Conservation (phyloP, 805 yeast genomes). For the Deakozyma indianensis region DNA sequence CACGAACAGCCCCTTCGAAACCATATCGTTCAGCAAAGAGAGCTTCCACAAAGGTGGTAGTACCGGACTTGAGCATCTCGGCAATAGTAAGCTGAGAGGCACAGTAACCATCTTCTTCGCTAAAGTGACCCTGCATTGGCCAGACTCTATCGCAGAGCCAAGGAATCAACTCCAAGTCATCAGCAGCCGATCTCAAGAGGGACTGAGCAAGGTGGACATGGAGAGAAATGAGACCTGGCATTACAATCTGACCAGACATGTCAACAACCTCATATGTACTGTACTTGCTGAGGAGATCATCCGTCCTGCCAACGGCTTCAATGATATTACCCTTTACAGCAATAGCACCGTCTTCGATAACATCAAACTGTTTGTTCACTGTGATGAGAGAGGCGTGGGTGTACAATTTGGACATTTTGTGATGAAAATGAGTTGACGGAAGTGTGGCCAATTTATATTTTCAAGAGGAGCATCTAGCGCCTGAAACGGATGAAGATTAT, state of each 20-base stretch:
- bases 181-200: slow-evolving; percentile 8
- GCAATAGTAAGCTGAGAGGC: slow-evolving; percentile 9
- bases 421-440: too few species aligned
- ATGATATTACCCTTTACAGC: slow-evolving; percentile 4
- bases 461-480: too few species aligned
- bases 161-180: slow-evolving; percentile 6
- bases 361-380: slow-evolving; percentile 4
- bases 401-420: slow-evolving; percentile 27
- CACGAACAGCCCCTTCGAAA: slow-evolving; percentile 6
- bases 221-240: slow-evolving; percentile 9
- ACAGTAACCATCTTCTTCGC: slow-evolving; percentile 8
- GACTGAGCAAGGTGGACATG: slow-evolving; percentile 10
- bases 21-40: slow-evolving; percentile 9
- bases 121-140: slow-evolving; percentile 10
- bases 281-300: slow-evolving; percentile 3
- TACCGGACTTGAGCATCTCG: slow-evolving; percentile 11
- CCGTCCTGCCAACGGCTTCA: slow-evolving; percentile 6
- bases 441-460: too few species aligned
- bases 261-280: slow-evolving; percentile 3
- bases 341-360: slow-evolving; percentile 7
- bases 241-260: slow-evolving; percentile 6
- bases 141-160: slow-evolving; percentile 10
- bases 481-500: too few species aligned
- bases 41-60: slow-evolving; percentile 9
- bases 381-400: slow-evolving; percentile 19